Percentiles rank a stretch among this genome's conserved stretches.
phyloP scores from a whole-genome alignment of 75 land plant genomes.

The Larix kaempferi region DNA sequence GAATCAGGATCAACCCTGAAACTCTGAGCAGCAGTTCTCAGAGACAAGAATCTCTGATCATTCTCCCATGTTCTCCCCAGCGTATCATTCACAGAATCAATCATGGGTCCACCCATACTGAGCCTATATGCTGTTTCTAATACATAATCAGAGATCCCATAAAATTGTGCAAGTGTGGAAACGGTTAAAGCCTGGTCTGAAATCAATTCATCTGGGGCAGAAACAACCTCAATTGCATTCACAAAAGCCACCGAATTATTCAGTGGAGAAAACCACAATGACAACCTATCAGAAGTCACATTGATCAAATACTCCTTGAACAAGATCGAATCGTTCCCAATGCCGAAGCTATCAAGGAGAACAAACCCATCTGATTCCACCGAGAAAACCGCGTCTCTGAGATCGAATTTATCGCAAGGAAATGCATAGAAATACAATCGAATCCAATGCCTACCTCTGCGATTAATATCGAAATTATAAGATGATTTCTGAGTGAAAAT shows the following conservation, averaged over 20 bases:
- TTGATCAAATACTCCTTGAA: slow-evolving; percentile 59
- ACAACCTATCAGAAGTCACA: slow-evolving; percentile 31
- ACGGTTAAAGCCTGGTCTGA: slow-evolving; percentile 28
- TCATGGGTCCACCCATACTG: slow-evolving; percentile 60
- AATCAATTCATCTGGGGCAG: slow-evolving; percentile 57
- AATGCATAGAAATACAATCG: slow-evolving; percentile 67
- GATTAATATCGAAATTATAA: too few relatives aligned
- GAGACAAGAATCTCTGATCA: slow-evolving; percentile 26
- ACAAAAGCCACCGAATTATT: slow-evolving; percentile 64
- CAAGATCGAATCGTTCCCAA: background rate
- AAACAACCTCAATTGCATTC: slow-evolving; percentile 84
- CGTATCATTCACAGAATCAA: slow-evolving; percentile 51
- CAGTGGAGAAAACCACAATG: slow-evolving; percentile 42
- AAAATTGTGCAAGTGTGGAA: slow-evolving; percentile 12
- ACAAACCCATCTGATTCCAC: slow-evolving; percentile 40
- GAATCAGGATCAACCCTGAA: slow-evolving; percentile 9
- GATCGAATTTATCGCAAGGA: slow-evolving; percentile 10
- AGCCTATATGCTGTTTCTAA: slow-evolving; percentile 75
- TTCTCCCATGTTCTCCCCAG: slow-evolving; percentile 46
- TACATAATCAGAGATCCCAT: slow-evolving; percentile 25
- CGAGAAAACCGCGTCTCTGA: slow-evolving; percentile 28
- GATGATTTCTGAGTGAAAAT: too few relatives aligned
- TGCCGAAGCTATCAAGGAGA: slow-evolving; percentile 29
- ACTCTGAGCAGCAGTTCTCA: slow-evolving; percentile 14
- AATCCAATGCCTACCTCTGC: slow-evolving; percentile 46